phyloP scores from a whole-genome alignment of 139 green algal species.

The Chlamydomonas sphaeroides region DNA sequence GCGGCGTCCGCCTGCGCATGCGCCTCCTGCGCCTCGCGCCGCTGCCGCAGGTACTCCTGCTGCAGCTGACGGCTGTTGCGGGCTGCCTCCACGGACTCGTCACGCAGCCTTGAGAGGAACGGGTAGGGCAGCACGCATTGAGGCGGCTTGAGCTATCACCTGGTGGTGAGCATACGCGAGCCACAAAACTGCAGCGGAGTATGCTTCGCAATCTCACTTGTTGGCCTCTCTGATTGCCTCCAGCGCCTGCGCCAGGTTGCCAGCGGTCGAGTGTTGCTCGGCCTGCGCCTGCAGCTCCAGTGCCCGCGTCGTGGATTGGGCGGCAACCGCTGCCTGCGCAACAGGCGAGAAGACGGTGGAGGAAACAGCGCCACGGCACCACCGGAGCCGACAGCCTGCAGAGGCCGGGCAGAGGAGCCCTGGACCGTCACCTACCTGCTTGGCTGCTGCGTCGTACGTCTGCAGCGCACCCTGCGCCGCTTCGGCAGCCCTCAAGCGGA shows the following conservation, averaged over 20 bases:
- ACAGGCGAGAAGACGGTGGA: not conserved
- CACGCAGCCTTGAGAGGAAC: slow-evolving; percentile 39
- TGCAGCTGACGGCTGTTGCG: slow-evolving; percentile 24
- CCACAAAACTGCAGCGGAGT: too few species aligned
- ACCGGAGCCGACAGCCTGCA: too few species aligned
- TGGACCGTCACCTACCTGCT: slow-evolving; percentile 36
- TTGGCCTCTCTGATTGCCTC: slow-evolving; percentile 28
- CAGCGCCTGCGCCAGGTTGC: slow-evolving; percentile 34
- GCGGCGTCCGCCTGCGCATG: slow-evolving; percentile 31
- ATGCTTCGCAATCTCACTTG: too few species aligned
- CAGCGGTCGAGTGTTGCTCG: slow-evolving; percentile 18
- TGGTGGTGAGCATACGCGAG: too few species aligned
- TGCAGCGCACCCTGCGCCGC: slow-evolving; percentile 23
- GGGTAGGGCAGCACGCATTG: too few species aligned
- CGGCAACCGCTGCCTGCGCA: not conserved
- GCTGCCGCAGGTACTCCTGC: slow-evolving; percentile 26
- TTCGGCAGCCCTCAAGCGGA: slow-evolving; percentile 16
- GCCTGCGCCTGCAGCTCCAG: slow-evolving; percentile 22
- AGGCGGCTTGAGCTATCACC: too few species aligned
- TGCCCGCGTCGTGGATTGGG: slow-evolving; percentile 9
- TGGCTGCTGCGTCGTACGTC: slow-evolving; percentile 25
- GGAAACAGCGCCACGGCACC: too few species aligned
- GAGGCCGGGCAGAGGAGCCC: too few species aligned
- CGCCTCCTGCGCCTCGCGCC: slow-evolving; percentile 28
- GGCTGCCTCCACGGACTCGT: slow-evolving; percentile 26